Base-by-base conservation (phyloP, 768 basidiomycete species). In the Omphalotus guepiniiformis region DNA sequence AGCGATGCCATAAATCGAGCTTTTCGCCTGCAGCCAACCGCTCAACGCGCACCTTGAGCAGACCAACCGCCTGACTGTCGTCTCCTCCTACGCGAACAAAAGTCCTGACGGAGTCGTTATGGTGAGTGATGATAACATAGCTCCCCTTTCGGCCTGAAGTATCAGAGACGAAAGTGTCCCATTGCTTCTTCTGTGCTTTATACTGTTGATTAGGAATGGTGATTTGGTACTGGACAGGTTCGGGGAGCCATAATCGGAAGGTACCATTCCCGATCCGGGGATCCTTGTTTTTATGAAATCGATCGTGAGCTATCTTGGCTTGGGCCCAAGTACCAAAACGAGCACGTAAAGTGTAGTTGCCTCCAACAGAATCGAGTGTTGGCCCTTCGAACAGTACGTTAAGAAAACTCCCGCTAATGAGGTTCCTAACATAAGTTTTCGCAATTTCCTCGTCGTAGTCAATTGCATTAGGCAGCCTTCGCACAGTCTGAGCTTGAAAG, bases 31-130 rank as follows among this genome's bases (percentile, higher is more conserved):
- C 66, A 2, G 70, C 73, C 30, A 83, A 57, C 42, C 65, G 72
- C 58, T 83, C 82, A 0, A 79, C 75, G 42, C 80, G 65, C 11
- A 83, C 80, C 62, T 82, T 83, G 50, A 84, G 55, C 4, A 71
- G 67, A 1, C 82, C 82, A 1, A 75, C 69, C 1, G 70, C 71
- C 52, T 75, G 73, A 60, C 76, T 76, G 41, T 75, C 74, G 12
- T 74, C 66, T 0, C 82, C 81, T 1, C 64, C 53, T n/a, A 82
- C 66, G 3, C 62, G 69, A 32, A 74, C 66, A 56, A 35, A 37
- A n/a, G 34, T 38, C 23, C 23, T 48, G 21, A 37, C 28, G 22
- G 27, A 35, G 2, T 30, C 52, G 22, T n/a, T 39, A 12, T 22
- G 41, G 21, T 63, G 58, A 16, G 52, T 55, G 3, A 73, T 57